These are phyloP conservation scores for Croton laevigatus DNA, from an alignment of 441 rosid genomes.

Conservation along the genomic window DNA sequence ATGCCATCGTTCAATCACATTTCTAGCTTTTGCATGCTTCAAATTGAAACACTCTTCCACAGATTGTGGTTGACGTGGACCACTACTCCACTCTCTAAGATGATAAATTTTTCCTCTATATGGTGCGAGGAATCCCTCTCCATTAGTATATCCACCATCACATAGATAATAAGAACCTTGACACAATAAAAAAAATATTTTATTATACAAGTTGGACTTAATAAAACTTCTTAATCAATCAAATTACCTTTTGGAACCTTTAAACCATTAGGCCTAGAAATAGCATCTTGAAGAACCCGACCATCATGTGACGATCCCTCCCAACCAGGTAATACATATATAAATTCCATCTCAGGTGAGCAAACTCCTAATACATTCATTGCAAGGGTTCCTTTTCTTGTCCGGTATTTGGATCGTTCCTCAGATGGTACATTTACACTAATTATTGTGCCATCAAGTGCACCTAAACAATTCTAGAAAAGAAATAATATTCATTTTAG, in stretches of 20 bases:
- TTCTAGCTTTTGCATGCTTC: not conserved
- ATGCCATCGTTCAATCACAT: not conserved
- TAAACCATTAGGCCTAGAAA: not conserved
- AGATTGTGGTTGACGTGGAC: not conserved
- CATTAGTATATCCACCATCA: not conserved
- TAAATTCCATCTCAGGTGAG: too few species aligned
- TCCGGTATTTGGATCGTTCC: too few species aligned
- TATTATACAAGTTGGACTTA: not conserved
- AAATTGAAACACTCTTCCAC: not conserved
- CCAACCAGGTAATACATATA: too few species aligned
- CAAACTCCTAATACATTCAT: too few species aligned
- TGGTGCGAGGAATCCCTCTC: not conserved
- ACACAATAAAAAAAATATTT: not conserved
- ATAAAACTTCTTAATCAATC: not conserved
- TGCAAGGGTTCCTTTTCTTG: too few species aligned
- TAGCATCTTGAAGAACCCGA: not conserved
- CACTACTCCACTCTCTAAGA: not conserved
- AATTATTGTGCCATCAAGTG: too few species aligned
- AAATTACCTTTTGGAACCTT: not conserved
- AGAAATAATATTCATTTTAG: too few species aligned
- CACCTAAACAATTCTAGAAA: too few species aligned
- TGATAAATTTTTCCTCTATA: slow-evolving; percentile 4
- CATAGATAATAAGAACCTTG: not conserved
- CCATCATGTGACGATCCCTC: not conserved
- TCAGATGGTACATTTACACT: too few species aligned